Conservation (phyloP, 768 basidiomycete species). For the Boletus tomentosulus region DNA sequence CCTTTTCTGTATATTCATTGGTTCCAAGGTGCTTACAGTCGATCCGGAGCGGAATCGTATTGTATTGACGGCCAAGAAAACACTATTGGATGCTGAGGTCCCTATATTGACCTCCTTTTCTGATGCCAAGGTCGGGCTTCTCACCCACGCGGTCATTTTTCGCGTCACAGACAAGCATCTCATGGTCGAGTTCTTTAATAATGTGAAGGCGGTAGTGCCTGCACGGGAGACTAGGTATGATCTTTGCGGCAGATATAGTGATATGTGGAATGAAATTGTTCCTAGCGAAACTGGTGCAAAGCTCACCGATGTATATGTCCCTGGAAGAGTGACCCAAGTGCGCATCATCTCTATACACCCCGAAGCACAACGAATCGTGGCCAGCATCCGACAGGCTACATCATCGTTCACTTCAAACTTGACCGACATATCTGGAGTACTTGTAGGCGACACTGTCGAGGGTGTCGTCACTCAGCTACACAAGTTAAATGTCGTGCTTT, state of each 20-base stretch:
- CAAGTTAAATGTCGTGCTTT: constrained; percentile 76
- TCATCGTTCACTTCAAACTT: constrained; percentile 44
- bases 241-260: not conserved
- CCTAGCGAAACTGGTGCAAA: constrained; percentile 63
- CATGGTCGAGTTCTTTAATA: constrained; percentile 88
- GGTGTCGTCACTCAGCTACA: constrained; percentile 79
- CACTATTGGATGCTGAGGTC: constrained; percentile 74
- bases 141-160: constrained; percentile 81
- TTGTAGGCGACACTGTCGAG: constrained; percentile 69
- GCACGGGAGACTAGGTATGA: constrained; percentile 75
- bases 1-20: not conserved
- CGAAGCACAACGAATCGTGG: constrained; percentile 63
- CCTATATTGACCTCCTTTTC: constrained; percentile 64
- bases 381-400: constrained; percentile 81
- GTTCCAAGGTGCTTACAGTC: constrained; percentile 69
- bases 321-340: constrained; percentile 83
- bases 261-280: not conserved
- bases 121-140: constrained; percentile 62
- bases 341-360: constrained; percentile 64
- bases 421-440: constrained; percentile 66
- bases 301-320: constrained; percentile 58
- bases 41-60: constrained; percentile 80
- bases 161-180: constrained; percentile 77
- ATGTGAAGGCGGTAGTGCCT: constrained; percentile 78
- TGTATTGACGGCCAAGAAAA: constrained; percentile 86